Evolutionary conservation across 2,329 filamentous ascomycete genomes (phyloP), one percentile per base, ranked within the genome.

Genomic region (Ceratocystiopsis brevicomis): DNA sequence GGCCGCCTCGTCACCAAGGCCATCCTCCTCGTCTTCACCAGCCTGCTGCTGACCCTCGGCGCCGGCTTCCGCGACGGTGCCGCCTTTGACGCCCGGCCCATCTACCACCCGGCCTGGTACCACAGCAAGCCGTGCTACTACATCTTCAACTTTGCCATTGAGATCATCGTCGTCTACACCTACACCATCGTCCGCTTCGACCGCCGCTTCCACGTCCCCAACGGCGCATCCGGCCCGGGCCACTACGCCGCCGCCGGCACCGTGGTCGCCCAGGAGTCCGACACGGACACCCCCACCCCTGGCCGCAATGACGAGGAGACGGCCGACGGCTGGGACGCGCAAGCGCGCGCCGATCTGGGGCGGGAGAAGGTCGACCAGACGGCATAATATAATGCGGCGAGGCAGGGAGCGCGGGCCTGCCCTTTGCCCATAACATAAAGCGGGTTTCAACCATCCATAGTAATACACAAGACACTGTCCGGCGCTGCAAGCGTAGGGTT

Each of bases 71-170:
- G 83, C 34, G 65, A 72, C 30, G 79, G 68, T 15, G 71, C 70
- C 1, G 61, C 55, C 25, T 84, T 68, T 58, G 63, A 64, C 44
- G 54, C 64, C 1, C 68, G 67, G 25, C 72, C 65, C 4, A 52
- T 53, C 44, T 62, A 38, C 12, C 37, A 73, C 45, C 75, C 81
- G 2, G 77, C 76, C 6, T 81, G 77, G 69, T 88, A 78, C 56
- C 71, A 84, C 52, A 64, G 64, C 53, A 81, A 78, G 56, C 71
- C 76, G 2, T 74, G 71, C 52, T 93, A 85, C 63, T 93, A 90
- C 62, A 61, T 76, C 54, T 82, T 90, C 63, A 81, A 83, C 61
- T 92, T 82, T 54, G 64, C 63, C 15, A 65, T 87, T 35, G 86
- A 93, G 59, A 62, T 87, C 37, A 54, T 80, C 19, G 74, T 85